Conservation (phyloP, 2,329 filamentous ascomycete species). For the Paradendryphiella salina region DNA sequence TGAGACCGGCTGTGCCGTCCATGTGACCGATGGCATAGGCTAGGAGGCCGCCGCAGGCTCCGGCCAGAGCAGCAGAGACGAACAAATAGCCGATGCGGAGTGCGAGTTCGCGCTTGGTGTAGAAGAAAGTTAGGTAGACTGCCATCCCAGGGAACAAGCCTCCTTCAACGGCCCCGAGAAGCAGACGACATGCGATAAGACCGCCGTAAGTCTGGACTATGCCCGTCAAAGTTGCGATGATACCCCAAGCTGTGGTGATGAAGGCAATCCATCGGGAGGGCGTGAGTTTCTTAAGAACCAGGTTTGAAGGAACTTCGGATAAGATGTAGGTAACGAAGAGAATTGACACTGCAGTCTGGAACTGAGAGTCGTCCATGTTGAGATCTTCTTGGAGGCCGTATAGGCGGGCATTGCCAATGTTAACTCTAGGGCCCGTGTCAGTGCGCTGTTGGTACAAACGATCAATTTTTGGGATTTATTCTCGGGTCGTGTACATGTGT, state of each 20-base stretch:
- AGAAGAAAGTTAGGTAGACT: conserved; percentile 74
- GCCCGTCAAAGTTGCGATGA: conserved; percentile 68
- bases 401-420: conserved; percentile 70
- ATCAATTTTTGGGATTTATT: not conserved
- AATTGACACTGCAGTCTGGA: conserved; percentile 59
- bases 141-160: conserved; percentile 71
- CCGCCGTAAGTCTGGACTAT: conserved; percentile 67
- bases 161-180: conserved; percentile 70
- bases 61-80: conserved; percentile 69
- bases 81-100: conserved; percentile 75
- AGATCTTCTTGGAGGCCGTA: conserved; percentile 67
- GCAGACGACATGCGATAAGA: conserved; percentile 68
- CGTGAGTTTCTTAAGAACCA: conserved; percentile 52
- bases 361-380: conserved; percentile 64
- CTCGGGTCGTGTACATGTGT: not conserved
- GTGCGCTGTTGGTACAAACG: not conserved
- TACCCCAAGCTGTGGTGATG: conserved; percentile 62
- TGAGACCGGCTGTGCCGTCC: conserved; percentile 65
- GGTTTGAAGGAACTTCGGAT: conserved; percentile 52
- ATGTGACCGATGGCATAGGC: conserved; percentile 75
- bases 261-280: conserved; percentile 59
- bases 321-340: conserved; percentile 53
- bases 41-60: conserved; percentile 71
- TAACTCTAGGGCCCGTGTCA: conserved; percentile 52
- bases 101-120: conserved; percentile 72